Base-by-base conservation (phyloP, 257 asterid genomes). In the Capsicum baccatum region DNA sequence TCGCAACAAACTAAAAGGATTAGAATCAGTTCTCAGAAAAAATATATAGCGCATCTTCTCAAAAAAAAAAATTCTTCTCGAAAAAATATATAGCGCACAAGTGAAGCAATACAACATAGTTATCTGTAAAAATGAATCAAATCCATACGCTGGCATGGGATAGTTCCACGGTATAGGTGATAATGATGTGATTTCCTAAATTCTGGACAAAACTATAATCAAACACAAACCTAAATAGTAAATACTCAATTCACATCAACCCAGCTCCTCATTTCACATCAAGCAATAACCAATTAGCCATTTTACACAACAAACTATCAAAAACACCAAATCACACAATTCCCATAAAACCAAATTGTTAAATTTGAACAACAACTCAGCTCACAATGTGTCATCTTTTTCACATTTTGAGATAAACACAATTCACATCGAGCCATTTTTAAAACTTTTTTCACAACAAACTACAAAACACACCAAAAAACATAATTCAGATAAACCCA, bases 1-100 rank as follows among this genome's bases (percentile, higher is more conserved):
- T 76, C 50, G 80, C 17, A 59, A 74, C 69, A 59, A 60, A 44
- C 39, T 21, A 81, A 80, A 80, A 80, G 21, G 19, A 15, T 39
- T n/a, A 62, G 8, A 81, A 64, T n/a, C 26, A 39, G 15, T 54
- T 44, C 47, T 21, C 59, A 62, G 5, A 47, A 60, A 63, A 15
- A 15, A 39, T 52, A 63, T 60, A 63, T 13, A 62, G 69, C 3
- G 37, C 35, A 50, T 26, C 33, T 54, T 44, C 47, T 21, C 59
- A 62, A 5, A 47, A 60, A 63, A 15, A 39, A 26, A 26, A 26
- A 26, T 26, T 52, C 47, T 54, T 44, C 47, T 21, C 47, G 5
- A 47, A 60, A 63, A 15, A 37, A 39, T 52, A 63, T 60, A 63
- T 13, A 81, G 69, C 3, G 37, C 35, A 50, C 44, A 39, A n/a